Evolutionary conservation across 768 basidiomycete species (phyloP).

Genomic region (Leccinum variicolor): DNA sequence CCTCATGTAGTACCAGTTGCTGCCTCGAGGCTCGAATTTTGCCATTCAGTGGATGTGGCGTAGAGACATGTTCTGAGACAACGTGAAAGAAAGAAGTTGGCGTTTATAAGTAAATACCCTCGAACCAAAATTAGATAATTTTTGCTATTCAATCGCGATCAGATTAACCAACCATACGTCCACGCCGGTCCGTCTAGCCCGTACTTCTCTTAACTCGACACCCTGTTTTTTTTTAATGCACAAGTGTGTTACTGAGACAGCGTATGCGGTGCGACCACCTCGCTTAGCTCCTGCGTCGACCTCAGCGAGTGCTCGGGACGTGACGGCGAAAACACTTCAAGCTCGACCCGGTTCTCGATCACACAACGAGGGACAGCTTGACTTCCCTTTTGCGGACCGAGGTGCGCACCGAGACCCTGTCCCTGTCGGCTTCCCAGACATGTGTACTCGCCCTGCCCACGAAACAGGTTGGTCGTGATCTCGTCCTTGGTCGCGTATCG

Average conservation of each 20-base stretch:
- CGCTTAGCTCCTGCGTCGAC: not conserved
- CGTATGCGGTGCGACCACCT: not conserved
- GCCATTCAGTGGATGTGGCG: slow-evolving; percentile 21
- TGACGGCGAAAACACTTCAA: not conserved
- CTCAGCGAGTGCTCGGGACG: not conserved
- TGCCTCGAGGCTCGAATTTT: slow-evolving; percentile 28
- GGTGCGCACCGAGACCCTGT: not conserved
- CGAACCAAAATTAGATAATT: slow-evolving; percentile 24
- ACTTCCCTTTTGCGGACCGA: not conserved
- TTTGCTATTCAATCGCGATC: slow-evolving; percentile 3
- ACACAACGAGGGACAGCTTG: slow-evolving; percentile 8
- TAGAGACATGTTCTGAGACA: slow-evolving; percentile 18
- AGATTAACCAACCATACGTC: slow-evolving; percentile 12
- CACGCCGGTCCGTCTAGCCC: slow-evolving; percentile 6
- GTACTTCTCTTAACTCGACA: not conserved
- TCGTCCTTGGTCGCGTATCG: slow-evolving; percentile 33
- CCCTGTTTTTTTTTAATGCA: not conserved
- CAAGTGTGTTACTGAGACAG: not conserved
- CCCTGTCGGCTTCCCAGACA: not conserved
- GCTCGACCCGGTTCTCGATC: slow-evolving; percentile 4
- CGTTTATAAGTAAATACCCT: not conserved
- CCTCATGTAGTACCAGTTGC: slow-evolving; percentile 16
- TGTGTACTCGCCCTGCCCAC: slow-evolving; percentile 14
- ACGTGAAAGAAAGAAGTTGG: slow-evolving; percentile 9
- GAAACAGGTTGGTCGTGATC: slow-evolving; percentile 25